These are phyloP conservation scores for Fusarium bactridioides DNA, from an alignment of 2,329 filamentous ascomycete species.

Conservation along the genomic window DNA sequence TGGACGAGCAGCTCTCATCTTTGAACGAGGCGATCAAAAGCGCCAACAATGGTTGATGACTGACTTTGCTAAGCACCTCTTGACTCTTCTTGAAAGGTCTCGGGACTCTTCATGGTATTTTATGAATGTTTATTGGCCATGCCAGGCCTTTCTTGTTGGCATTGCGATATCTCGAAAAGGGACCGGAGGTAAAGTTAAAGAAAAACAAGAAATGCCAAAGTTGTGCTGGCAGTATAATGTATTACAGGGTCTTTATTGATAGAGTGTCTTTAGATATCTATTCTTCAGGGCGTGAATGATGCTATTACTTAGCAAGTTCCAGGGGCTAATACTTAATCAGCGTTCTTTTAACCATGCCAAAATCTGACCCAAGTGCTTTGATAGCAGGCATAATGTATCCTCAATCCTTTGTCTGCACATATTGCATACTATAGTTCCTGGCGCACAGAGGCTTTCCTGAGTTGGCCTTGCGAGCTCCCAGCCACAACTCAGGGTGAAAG, in stretches of 20 bases:
- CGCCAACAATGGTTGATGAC: not conserved
- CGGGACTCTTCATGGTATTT: not conserved
- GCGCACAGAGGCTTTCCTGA: not conserved
- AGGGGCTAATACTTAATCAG: not conserved
- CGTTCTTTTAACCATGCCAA: not conserved
- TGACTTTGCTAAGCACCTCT: not conserved
- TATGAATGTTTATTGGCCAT: not conserved
- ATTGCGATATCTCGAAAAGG: not conserved
- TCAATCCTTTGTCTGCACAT: not conserved
- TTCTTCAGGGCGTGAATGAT: not conserved
- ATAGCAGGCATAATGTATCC: rapidly evolving
- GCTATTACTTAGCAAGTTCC: not conserved
- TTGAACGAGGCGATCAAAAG: not conserved
- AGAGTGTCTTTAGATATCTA: not conserved
- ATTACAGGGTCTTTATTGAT: not conserved
- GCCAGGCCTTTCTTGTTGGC: not conserved
- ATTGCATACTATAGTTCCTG: not conserved
- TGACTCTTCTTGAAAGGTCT: not conserved
- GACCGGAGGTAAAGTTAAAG: not conserved
- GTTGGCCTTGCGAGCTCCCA: not conserved
- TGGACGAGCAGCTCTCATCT: not conserved
- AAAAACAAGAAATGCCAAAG: no score
- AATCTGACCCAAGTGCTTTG: rapidly evolving
- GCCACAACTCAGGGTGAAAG: not conserved
- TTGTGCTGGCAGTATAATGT: rapidly evolving